phyloP scores from a whole-genome alignment of 441 rosid species.

The Eruca vesicaria region DNA sequence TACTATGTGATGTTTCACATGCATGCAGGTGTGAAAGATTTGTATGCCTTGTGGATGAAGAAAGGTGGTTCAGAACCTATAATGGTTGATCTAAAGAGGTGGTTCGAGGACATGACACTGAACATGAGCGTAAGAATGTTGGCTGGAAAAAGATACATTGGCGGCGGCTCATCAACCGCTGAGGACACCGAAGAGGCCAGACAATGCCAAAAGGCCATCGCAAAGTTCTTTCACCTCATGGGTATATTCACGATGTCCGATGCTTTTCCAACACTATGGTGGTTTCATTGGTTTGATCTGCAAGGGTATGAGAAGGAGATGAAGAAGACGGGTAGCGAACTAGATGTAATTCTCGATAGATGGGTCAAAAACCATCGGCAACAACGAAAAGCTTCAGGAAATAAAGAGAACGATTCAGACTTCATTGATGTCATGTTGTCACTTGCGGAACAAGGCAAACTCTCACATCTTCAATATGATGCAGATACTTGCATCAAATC shows the following conservation, averaged over 20 bases:
- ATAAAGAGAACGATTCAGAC: constrained; percentile 8
- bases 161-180: constrained; percentile 28
- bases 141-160: constrained; percentile 56
- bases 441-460: constrained; percentile 21
- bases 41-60: constrained; percentile 37
- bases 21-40: constrained; percentile 33
- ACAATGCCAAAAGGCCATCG: constrained; percentile 39
- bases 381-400: constrained; percentile 27
- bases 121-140: constrained; percentile 52
- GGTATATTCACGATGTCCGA: constrained; percentile 57
- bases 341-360: constrained; percentile 36
- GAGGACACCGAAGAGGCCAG: constrained; percentile 37
- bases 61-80: constrained; percentile 34
- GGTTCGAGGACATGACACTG: constrained; percentile 53
- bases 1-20: constrained; percentile 7
- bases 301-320: constrained; percentile 55
- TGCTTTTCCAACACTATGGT: constrained; percentile 49
- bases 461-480: constrained; percentile 24
- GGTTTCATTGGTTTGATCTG: constrained; percentile 59
- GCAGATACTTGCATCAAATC: constrained; percentile 35
- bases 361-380: constrained; percentile 57
- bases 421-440: constrained; percentile 29
- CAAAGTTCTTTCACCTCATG: constrained; percentile 43
- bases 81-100: constrained; percentile 45
- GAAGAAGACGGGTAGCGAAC: constrained; percentile 44